A percentile compares a stretch with the other conserved stretches of the same genome.
Evolutionary conservation across 768 basidiomycete genomes (phyloP).

Genomic region (Pleurotus ostreatus): DNA sequence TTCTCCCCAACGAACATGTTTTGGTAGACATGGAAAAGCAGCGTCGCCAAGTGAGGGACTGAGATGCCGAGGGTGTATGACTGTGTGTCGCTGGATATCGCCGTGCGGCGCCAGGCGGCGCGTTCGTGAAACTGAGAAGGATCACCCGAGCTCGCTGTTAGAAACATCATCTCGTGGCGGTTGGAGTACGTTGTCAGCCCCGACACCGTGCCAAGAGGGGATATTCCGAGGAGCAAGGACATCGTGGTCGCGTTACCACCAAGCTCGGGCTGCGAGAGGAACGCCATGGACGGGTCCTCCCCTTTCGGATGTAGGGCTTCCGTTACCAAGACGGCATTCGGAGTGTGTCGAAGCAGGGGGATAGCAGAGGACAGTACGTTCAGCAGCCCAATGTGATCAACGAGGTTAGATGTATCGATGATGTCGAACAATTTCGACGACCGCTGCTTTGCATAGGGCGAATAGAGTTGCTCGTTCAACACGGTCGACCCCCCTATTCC

Average conservation of each 20-base stretch:
- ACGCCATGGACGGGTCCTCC: constrained; percentile 25
- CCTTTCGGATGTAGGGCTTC: constrained; percentile 23
- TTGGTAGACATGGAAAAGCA: constrained; percentile 37
- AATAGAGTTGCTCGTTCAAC: constrained; percentile 26
- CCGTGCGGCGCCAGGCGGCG: constrained; percentile 28
- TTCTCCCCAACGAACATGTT: constrained; percentile 33
- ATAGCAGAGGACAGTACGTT: constrained; percentile 28
- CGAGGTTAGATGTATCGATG: constrained; percentile 38
- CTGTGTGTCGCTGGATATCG: background rate
- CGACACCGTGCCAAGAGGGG: constrained; percentile 29
- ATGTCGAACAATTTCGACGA: constrained; percentile 27
- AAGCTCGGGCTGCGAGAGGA: constrained; percentile 21
- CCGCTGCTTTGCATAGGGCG: background rate
- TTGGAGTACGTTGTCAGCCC: constrained; percentile 31
- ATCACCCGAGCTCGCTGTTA: background rate
- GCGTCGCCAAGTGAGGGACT: constrained; percentile 24
- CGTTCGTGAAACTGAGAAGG: constrained; percentile 30
- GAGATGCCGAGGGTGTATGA: constrained; percentile 14
- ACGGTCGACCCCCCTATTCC: constrained; percentile 21
- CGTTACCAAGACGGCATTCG: constrained; percentile 27
- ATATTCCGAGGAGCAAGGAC: constrained; percentile 28
- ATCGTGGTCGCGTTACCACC: constrained; percentile 29
- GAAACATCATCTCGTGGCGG: constrained; percentile 27
- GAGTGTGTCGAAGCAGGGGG: constrained; percentile 21
- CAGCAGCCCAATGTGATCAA: constrained; percentile 33